Evolutionary conservation across 768 basidiomycete genomes (phyloP), one percentile per base, ranked within the genome.

Genomic region (Coprinopsis marcescibilis): DNA sequence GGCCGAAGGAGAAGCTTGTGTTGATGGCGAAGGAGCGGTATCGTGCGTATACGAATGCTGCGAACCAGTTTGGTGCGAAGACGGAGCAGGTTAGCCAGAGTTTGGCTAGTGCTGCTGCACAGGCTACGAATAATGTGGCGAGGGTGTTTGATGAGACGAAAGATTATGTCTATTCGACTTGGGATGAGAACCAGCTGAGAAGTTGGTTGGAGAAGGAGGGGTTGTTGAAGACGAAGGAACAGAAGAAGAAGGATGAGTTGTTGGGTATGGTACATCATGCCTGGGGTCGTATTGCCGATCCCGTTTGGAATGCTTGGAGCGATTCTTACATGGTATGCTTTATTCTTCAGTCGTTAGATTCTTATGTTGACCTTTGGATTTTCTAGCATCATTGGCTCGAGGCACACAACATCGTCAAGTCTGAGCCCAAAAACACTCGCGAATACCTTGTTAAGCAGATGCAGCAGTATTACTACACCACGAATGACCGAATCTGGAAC

Each of bases 111-210:
- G 60, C 53, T 30, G 59, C 53, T 13, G 68, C 78, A 0, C 75
- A 79, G 49, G 78, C 81, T 2, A 78, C 81, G 1, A 65, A 72
- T 13, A 71, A 75, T 2, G 77, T 70, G 8, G 63, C 61, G 6
- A 66, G 70, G 19, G 67, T 66, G 21, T 60, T 90, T 17, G 85
- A 93, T 51, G 78, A 86, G 49, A 63, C 81, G 24, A 89, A 82
- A 60, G 93, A 97, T 61, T 94, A 92, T 55, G 66, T 93, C 14
- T 95, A 87, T 63, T 90, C 87, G 0, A 78, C 85, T 0, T 96
- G 95, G 95, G 82, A 86, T 46, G 89, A 94, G 54, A 83, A 73
- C 56, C 73, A 74, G 52, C 64, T 97, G 38, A 72, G 84, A 41
- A 64, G 58, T 0, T 96, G 83, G 66, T 77, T 94, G 36, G 80